Conservation (phyloP, 768 basidiomycete species). For the Suillus sp. region DNA sequence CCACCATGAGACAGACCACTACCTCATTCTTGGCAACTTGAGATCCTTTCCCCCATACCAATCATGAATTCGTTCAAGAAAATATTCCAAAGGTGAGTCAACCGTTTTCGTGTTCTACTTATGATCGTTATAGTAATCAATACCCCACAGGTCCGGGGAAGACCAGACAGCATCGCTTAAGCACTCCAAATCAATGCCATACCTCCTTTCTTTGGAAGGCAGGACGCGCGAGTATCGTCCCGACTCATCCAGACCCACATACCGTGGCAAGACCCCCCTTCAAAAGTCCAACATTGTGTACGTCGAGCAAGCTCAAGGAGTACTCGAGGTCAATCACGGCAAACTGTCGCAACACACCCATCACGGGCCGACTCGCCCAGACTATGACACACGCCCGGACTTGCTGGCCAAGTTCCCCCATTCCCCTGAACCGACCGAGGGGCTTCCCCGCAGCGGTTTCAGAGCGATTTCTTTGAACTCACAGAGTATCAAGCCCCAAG, state of each 20-base stretch:
- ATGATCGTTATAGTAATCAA: not conserved
- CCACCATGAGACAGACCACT: not conserved
- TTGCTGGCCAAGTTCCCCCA: slow-evolving; percentile 15
- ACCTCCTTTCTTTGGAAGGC: slow-evolving; percentile 7
- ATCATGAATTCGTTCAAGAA: not conserved
- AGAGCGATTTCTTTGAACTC: slow-evolving; percentile 10
- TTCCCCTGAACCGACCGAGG: slow-evolving; percentile 10
- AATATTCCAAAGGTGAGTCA: slow-evolving; percentile 15
- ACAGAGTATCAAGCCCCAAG: not conserved
- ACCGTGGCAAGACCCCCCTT: slow-evolving; percentile 18
- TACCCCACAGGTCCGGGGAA: slow-evolving; percentile 4
- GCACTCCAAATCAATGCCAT: slow-evolving; percentile 20
- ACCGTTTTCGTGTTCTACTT: not conserved
- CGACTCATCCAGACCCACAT: slow-evolving; percentile 11
- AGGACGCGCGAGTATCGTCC: not conserved
- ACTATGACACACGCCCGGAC: slow-evolving; percentile 7
- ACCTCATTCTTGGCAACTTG: not conserved
- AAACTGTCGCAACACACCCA: not conserved
- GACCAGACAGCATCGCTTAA: slow-evolving; percentile 12
- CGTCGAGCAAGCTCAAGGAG: slow-evolving; percentile 11
- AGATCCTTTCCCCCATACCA: not conserved
- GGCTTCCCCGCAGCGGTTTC: slow-evolving; percentile 12
- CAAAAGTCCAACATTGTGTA: slow-evolving; percentile 14
- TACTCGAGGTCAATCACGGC: slow-evolving; percentile 5
- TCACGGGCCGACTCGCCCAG: not conserved